Base-by-base conservation (phyloP, 2,329 filamentous ascomycete species). In the Bipolaris sorokiniana region DNA sequence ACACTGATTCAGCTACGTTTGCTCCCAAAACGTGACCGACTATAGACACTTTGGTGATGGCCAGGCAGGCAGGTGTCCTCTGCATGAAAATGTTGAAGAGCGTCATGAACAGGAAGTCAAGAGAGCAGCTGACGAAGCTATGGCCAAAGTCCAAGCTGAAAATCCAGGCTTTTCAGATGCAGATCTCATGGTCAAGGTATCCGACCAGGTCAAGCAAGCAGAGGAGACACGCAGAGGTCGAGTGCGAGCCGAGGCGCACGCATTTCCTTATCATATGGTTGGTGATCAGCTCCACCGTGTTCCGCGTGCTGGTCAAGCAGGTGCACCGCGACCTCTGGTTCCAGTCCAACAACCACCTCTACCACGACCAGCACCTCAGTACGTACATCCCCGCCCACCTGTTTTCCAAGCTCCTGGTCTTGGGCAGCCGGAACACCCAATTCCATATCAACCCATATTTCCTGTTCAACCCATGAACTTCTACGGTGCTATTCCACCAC, bases 11-110 rank as follows among this genome's bases (percentile, higher is more conserved):
- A 89, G 88, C 69, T 92, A 92, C 66, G 81, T 91, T 40, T 96
- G 92, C 77, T 87, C 86, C 20, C 81, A 88, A 65, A 76, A 82
- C 45, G 78, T 86, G 20, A 84, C 82, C 54, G 74, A 83, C 54
- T 95, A 96, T 67, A 64, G 79, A 0, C 92, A 96, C 74, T 96
- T 96, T 67, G 79, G 88, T 57, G 83, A 88, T 13, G 34, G 31
- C 3, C 45, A 15, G 33, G 36, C 20, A 41, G 62, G 63, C 5
- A 85, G 84, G 58, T 94, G 90, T 60, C 86, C 87, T 1, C 77
- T 93, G 0, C 90, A 89, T 63, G 90, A 93, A 47, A 81, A 81
- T 41, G 69, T 76, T 15, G 83, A 88, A 61, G 71, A 81, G 41
- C 83, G 87, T 3, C 88, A 92, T 62, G 77, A 86, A 22, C 70